Evolutionary conservation across 345 rosid genomes (phyloP), one percentile per base, ranked within the genome.

Genomic region (Gossypium longicalyx): DNA sequence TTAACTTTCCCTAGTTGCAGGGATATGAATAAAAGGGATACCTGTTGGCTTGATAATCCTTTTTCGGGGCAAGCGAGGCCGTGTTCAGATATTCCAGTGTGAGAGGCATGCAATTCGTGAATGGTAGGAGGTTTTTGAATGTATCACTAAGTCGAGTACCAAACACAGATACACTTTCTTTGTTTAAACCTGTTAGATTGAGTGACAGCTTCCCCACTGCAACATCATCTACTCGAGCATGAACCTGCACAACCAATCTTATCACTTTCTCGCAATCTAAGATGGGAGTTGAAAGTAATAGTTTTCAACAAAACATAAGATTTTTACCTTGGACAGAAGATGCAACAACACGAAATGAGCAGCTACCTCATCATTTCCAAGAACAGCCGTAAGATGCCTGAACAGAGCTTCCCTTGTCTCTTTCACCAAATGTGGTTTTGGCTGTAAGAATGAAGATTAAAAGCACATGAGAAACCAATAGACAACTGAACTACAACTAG

Each of bases 41-140:
- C 98, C 97, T 89, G 76, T 91, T 91, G 29, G 68, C 77, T 72
- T 77, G 79, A 81, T 95, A 95, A 77, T 95, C 99, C 78, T 93
- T 95, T 82, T 83, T 91, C 0, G 98, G 97, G 65, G 89, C 93
- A 66, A 95, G 83, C 27, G 87, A 81, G 53, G 85, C 86, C 51
- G 79, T 71, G 76, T 93, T 95, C 41, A 95, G 94, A 77, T 87
- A 87, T 53, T 91, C 87, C 58, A 89, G 78, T 1, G 94, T 91
- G 38, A 94, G 86, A 20, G 89, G 90, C 48, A 93, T 73, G 77
- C 78, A 79, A 38, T 82, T 82, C 38, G 95, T 86, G 76, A 87
- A 88, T 13, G 98, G 98, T 51, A 92, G 81, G 75, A 94, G 89
- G 79, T 80, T 85, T 86, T 86, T 80, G 73, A 91, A 65, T 49